Conservation (phyloP, 768 basidiomycete species). For the Hemileccinum rubropunctum region DNA sequence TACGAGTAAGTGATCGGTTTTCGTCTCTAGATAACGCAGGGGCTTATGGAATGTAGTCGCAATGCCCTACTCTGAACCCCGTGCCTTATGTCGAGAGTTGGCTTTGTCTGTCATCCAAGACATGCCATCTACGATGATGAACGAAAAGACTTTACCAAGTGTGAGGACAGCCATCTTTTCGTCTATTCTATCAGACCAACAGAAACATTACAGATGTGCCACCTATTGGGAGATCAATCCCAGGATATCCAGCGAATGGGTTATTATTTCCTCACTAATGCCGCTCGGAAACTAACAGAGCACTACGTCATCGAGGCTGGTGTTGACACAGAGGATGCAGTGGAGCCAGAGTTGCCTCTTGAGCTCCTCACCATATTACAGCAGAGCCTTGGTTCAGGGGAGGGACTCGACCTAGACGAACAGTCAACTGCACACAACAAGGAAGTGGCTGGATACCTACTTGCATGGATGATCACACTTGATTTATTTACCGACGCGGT, state of each 20-base stretch:
- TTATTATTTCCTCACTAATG: constrained; percentile 66
- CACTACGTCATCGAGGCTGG: constrained; percentile 84
- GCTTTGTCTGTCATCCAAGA: constrained; percentile 68
- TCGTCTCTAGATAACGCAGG: not conserved
- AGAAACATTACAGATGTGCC: constrained; percentile 59
- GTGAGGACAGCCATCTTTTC: constrained; percentile 33
- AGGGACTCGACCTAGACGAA: constrained; percentile 37
- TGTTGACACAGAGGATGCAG: constrained; percentile 61
- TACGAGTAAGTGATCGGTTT: constrained; percentile 42
- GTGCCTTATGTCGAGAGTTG: constrained; percentile 63
- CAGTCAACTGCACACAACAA: constrained; percentile 33
- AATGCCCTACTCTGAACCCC: constrained; percentile 47
- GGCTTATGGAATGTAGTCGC: constrained; percentile 5
- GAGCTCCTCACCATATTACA: constrained; percentile 68
- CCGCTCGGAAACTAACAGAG: constrained; percentile 75
- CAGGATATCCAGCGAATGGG: constrained; percentile 72
- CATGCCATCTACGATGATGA: constrained; percentile 59
- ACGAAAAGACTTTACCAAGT: constrained; percentile 60
- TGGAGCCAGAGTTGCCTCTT: constrained; percentile 56
- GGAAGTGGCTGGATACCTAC: constrained; percentile 63
- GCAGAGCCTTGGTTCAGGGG: constrained; percentile 40
- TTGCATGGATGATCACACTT: constrained; percentile 88
- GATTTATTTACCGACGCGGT: constrained; percentile 85
- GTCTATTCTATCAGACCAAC: constrained; percentile 1
- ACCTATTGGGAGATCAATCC: constrained; percentile 65